Base-by-base conservation (phyloP, 2,329 filamentous ascomycete species). In the Fusarium sp. region DNA sequence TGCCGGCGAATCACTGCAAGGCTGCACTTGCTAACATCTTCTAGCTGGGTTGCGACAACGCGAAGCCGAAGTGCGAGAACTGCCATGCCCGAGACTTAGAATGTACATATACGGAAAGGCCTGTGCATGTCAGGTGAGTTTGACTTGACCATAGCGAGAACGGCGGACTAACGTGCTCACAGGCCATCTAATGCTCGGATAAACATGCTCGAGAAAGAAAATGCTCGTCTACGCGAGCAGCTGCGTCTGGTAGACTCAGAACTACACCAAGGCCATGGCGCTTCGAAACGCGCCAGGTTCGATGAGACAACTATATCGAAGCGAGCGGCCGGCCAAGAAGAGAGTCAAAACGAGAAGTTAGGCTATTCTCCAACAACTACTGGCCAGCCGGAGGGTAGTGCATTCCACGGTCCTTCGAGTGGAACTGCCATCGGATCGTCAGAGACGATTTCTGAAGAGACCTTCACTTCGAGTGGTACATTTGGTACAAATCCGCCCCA, bases 141-240 rank as follows among this genome's bases (percentile, higher is more conserved):
- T 1, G 1, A 6, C 3, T 18, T 10, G 2, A 1, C 6, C 1
- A 3, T 1, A 3, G 2, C 1, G 11, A 6, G 6, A 15, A 18
- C 9, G 25, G 8, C 9, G 25, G 25, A 25, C 4, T 48, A 4
- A 20, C 7, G 40, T 9, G 2, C 2, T 18, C 24, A 1, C 1
- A 71, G 71, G 2, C 71, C 71, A 4, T 74, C 71, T 0, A 74
- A 74, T n/a, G 78, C 80, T 10, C 80, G 78, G 4, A 75, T 71
- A 13, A 58, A 61, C 8, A 79, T 76, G 74, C 57, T 83, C 30
- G 67, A 72, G 12, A 76, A 82, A 43, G 82, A 83, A 44, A 82
- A 81, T 16, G 78, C 78, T 12, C 62, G 77, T 48, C 58, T 83
- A 3, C 60, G 69, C 10, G 20, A 71, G 78, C 80, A 78, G 73